These are phyloP conservation scores for Tirmania nivea DNA, from an alignment of 495 filamentous ascomycete species.

Conservation along the genomic window DNA sequence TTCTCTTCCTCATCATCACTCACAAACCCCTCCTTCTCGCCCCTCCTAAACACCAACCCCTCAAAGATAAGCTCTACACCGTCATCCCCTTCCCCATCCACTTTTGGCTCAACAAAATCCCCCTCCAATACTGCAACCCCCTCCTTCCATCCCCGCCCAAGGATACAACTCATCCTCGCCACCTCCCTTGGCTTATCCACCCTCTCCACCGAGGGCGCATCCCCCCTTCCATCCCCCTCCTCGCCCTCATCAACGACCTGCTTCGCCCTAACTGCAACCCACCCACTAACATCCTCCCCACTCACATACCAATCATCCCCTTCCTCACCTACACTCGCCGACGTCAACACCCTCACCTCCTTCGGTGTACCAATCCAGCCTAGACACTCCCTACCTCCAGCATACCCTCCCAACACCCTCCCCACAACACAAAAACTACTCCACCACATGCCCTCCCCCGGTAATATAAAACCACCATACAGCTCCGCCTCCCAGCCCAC, in stretches of 20 bases:
- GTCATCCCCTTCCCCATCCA: neutral
- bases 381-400: constrained; percentile 50
- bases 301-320: neutral
- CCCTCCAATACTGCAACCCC: neutral
- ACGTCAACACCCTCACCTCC: neutral
- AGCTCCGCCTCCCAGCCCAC: constrained; percentile 51
- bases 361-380: constrained; percentile 31
- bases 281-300: neutral
- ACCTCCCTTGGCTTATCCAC: neutral
- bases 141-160: neutral
- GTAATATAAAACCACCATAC: constrained; percentile 42
- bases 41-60: neutral
- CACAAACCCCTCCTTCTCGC: neutral
- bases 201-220: neutral
- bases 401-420: constrained; percentile 44
- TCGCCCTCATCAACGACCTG: neutral
- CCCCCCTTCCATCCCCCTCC: neutral
- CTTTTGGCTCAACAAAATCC: neutral
- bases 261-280: neutral
- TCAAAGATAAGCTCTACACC: neutral
- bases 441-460: constrained; percentile 47
- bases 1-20: neutral
- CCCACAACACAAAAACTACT: constrained; percentile 59
- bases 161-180: neutral
- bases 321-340: neutral